Base-by-base conservation (phyloP, 371 early-diverging fungal genomes). In the Mortierella sp. region DNA sequence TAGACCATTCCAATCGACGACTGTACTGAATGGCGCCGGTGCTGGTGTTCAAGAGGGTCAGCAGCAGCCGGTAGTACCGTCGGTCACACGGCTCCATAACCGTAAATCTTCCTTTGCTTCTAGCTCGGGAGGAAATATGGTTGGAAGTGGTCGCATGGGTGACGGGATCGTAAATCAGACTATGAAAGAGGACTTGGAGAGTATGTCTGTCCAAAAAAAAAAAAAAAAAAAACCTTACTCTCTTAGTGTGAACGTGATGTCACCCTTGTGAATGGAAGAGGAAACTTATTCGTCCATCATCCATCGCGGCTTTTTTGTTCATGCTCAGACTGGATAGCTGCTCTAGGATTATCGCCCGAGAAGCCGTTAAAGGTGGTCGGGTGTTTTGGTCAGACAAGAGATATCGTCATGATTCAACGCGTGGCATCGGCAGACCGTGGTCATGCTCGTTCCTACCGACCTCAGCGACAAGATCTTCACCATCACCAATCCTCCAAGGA, bases 81-180 rank as follows among this genome's bases (percentile, higher is more conserved):
- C 37, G 37, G 37, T 9, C 37, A 37, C 37, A 37, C 37, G 37
- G 9, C 37, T 37, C 37, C 37, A 37, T 37, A 37, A 9, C 37
- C 37, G 37, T 37, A 37, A 37, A 37, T 37, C 37, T 37, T 37
- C 37, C 37, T 9, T 5, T 37, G 37, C 37, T 37, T 37, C 37
- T 37, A 37, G 37, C 37, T 9, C 37, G 37, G 37, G 37, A 37
- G 37, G 37, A 37, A 37, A 37, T 37, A 37, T 9, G 37, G 9
- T 9, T 37, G 37, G 3, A 9, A 9, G 37, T 37, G 37, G 37
- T 37, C 37, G 62, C 44, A 76, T 76, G 77, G 77, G 77, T 9
- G 77, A 76, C 43, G 77, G 77, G 46, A 71, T 76, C 29, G 25
- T 68, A 26, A 76, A 76, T 57, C 77, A 76, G 66, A 52, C 56